phyloP scores from a whole-genome alignment of 2,329 filamentous ascomycete genomes.

The Chalaropsis ovoidea region DNA sequence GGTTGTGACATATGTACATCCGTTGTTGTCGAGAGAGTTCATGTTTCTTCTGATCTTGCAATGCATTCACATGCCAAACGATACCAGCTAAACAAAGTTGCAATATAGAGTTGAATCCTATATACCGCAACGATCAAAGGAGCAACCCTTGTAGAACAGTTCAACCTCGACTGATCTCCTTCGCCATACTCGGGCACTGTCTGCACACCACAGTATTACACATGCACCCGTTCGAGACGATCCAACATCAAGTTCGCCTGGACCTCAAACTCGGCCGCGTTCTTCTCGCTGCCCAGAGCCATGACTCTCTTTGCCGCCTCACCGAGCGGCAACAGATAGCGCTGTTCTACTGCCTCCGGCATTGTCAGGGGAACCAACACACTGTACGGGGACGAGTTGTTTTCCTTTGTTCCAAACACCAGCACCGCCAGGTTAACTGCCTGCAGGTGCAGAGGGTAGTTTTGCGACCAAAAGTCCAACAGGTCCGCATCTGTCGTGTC shows the following conservation, averaged over 20 bases:
- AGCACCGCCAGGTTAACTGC: conserved; percentile 50
- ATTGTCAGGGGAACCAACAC: conserved; percentile 45
- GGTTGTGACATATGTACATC: too few species aligned
- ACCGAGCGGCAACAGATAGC: conserved; percentile 47
- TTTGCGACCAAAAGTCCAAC: conserved; percentile 44
- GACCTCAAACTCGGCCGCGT: conserved; percentile 32
- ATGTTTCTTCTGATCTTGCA: neutral
- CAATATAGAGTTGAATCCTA: conserved; percentile 6
- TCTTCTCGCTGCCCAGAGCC: conserved; percentile 31
- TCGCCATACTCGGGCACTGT: neutral
- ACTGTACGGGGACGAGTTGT: conserved; percentile 31
- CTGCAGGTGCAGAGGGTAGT: conserved; percentile 47
- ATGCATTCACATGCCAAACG: conserved; percentile 2
- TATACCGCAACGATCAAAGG: neutral
- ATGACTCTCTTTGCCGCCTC: conserved; percentile 35
- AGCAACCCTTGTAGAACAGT: neutral
- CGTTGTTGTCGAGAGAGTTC: too few species aligned
- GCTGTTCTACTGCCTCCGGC: conserved; percentile 47
- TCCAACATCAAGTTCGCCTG: conserved; percentile 38
- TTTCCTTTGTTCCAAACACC: conserved; percentile 33
- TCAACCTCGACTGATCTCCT: neutral
- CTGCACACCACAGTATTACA: conserved; percentile 14
- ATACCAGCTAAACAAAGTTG: neutral
- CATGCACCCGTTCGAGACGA: conserved; percentile 35
- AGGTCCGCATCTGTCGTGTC: conserved; percentile 36